A percentile compares a stretch with the other conserved stretches of the same genome.
Evolutionary conservation across 371 early-diverging fungal genomes (phyloP).

Genomic region (Syncephalastrum sp.): DNA sequence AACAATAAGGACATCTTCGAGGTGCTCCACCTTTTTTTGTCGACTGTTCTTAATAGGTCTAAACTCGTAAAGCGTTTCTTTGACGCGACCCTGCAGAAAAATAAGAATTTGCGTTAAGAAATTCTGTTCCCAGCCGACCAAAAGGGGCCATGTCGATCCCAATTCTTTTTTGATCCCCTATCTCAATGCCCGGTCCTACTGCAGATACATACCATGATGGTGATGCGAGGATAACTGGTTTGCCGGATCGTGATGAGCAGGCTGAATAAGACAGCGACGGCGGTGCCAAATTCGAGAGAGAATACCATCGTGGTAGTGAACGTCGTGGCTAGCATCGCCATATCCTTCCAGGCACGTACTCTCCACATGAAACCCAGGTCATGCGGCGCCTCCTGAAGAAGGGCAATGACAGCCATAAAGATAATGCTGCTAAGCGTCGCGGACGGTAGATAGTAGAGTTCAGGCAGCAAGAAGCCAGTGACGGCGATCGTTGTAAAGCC

Average conservation of each 20-base stretch:
- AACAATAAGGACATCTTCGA: slow-evolving; percentile 80
- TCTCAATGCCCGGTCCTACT: neutral
- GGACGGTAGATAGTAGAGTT: slow-evolving; percentile 80
- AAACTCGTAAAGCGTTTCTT: slow-evolving; percentile 20
- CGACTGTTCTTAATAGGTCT: slow-evolving; percentile 52
- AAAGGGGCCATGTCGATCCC: neutral
- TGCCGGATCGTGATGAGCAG: slow-evolving; percentile 86
- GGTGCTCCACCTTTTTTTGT: slow-evolving; percentile 44
- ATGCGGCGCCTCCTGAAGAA: slow-evolving; percentile 75
- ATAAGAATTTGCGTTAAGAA: slow-evolving; percentile 4
- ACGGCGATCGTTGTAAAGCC: slow-evolving; percentile 66
- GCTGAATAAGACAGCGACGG: slow-evolving; percentile 78
- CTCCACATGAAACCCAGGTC: slow-evolving; percentile 75
- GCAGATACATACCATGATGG: slow-evolving; percentile 51
- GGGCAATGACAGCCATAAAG: slow-evolving; percentile 72
- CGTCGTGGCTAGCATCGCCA: slow-evolving; percentile 70
- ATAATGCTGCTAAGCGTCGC: slow-evolving; percentile 81
- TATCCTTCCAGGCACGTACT: slow-evolving; percentile 81
- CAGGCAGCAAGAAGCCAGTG: slow-evolving; percentile 66
- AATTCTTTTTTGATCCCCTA: neutral
- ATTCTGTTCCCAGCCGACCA: neutral
- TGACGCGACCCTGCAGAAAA: slow-evolving; percentile 21
- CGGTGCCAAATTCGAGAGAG: slow-evolving; percentile 83
- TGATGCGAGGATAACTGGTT: slow-evolving; percentile 76
- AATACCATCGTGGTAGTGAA: slow-evolving; percentile 77